Conservation (phyloP, 192 early-diverging fungal genomes). For the Backusella morwellensis region DNA sequence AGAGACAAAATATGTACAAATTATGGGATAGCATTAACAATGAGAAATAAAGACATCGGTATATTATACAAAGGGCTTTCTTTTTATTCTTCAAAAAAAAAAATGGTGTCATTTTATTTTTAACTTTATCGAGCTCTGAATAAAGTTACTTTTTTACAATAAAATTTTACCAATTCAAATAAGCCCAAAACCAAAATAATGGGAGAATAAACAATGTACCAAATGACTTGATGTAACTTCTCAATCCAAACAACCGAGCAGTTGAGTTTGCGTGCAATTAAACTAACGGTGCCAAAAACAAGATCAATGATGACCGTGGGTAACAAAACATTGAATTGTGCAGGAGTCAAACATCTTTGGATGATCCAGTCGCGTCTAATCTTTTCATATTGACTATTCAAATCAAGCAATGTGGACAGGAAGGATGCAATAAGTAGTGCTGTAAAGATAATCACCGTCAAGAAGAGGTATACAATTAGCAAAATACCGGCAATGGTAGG, state of each 20-base stretch:
- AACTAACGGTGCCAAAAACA: conserved; percentile 5
- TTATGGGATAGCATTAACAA: neutral
- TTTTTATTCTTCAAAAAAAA: neutral
- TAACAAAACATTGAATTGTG: neutral
- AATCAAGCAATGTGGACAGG: conserved; percentile 18
- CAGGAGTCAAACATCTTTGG: neutral
- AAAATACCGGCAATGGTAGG: conserved; percentile 20
- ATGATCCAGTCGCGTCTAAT: neutral
- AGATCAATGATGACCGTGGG: conserved; percentile 12
- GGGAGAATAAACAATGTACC: conserved; percentile 26
- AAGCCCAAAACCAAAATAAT: conserved; percentile 16
- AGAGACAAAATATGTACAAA: neutral
- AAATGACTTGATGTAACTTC: conserved; percentile 14
- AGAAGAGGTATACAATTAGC: conserved; percentile 28
- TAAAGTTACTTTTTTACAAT: neutral
- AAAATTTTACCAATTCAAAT: neutral
- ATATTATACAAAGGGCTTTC: neutral
- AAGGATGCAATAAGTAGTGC: conserved; percentile 28
- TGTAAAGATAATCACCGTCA: conserved; percentile 18
- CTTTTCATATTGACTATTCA: neutral
- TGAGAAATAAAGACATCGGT: neutral
- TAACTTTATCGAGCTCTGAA: neutral
- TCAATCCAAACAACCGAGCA: neutral
- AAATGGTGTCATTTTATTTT: neutral
- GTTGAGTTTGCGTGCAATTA: neutral